Base-by-base conservation (phyloP, 331 rosid genomes). In the Saraca asoca region DNA sequence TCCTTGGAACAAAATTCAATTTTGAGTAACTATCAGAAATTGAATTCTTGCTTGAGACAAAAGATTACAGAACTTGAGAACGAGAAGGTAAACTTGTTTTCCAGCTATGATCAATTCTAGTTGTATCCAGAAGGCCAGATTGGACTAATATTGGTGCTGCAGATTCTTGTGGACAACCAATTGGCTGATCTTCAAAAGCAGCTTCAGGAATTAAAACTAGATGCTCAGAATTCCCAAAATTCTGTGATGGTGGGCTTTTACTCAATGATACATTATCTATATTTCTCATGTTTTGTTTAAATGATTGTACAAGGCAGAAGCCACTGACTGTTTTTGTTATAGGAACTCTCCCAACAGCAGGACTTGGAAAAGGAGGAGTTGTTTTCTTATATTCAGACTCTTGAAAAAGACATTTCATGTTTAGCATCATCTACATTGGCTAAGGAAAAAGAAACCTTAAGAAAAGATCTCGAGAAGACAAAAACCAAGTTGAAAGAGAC, bases 401-500 rank as follows among this genome's bases (percentile, higher is more conserved):
- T 91, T 57, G 90, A 89, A 79, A 89, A 80, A 71, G 96, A 89
- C 65, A 60, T 85, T 62, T 76, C 80, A 29, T 73, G 77, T 73
- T 62, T 83, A 50, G 66, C 95, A 66, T 83, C 96, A 41, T 83
- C 88, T 75, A 78, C 88, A 42, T 71, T 85, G 69, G 87, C 73
- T 57, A 87, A 85, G 92, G 98, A 87, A 72, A 89, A 68, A 65
- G 98, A 89, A 75, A 77, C 51, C 43, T 71, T 83, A 52, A 82
- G 93, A 82, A 91, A 83, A 82, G 96, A 89, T 75, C 79, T 89
- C 42, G 96, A 91, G 74, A 91, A 89, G 80, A 74, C 77, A 66
- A 89, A 73, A 82, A 38, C 62, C 65, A 88, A 72, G 85, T 78
- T 85, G 80, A 91, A 87, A 80, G 96, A 89, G 79, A 77, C 79